A percentile compares a stretch with the other conserved stretches of the same genome.
phyloP scores from a whole-genome alignment of 2,329 filamentous ascomycete species.

The Alternaria rosae region DNA sequence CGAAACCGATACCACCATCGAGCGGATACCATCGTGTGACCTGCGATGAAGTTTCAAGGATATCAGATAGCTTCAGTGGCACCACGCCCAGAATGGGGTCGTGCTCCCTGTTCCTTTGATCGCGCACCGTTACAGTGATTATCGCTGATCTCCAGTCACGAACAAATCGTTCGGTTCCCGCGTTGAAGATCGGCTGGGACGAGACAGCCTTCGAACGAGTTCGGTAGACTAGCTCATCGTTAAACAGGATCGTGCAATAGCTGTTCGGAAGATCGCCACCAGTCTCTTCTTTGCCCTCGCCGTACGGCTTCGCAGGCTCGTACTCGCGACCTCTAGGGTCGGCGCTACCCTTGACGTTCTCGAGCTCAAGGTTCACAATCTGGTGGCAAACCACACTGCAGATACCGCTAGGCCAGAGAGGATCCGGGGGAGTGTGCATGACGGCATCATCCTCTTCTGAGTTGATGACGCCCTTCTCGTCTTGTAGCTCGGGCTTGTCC shows the following conservation, averaged over 20 bases:
- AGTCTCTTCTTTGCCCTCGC: conserved; percentile 86
- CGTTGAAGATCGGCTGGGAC: conserved; percentile 96
- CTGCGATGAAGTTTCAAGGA: conserved; percentile 88
- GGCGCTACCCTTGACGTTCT: conserved; percentile 84
- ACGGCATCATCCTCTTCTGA: conserved; percentile 82
- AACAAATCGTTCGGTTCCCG: conserved; percentile 90
- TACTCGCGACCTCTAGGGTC: conserved; percentile 85
- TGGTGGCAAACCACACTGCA: conserved; percentile 89
- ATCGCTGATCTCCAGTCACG: conserved; percentile 91
- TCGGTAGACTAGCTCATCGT: conserved; percentile 89
- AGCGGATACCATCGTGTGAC: conserved; percentile 94
- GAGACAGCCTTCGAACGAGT: conserved; percentile 94
- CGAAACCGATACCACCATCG: conserved; percentile 89
- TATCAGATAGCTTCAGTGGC: conserved; percentile 83
- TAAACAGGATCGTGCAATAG: conserved; percentile 91
- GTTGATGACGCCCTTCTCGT: conserved; percentile 82
- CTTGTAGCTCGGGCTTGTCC: conserved; percentile 79
- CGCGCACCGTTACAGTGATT: conserved; percentile 86
- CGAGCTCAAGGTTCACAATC: conserved; percentile 92
- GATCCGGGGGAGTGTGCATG: conserved; percentile 88
- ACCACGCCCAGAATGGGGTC: conserved; percentile 94
- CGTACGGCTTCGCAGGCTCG: conserved; percentile 83
- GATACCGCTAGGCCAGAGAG: conserved; percentile 93
- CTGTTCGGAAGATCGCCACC: conserved; percentile 81
- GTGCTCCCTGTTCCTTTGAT: conserved; percentile 87